These are phyloP conservation scores for Pulveroboletus sp. DNA, from an alignment of 1,284 basidiomycete genomes.

Conservation along the genomic window DNA sequence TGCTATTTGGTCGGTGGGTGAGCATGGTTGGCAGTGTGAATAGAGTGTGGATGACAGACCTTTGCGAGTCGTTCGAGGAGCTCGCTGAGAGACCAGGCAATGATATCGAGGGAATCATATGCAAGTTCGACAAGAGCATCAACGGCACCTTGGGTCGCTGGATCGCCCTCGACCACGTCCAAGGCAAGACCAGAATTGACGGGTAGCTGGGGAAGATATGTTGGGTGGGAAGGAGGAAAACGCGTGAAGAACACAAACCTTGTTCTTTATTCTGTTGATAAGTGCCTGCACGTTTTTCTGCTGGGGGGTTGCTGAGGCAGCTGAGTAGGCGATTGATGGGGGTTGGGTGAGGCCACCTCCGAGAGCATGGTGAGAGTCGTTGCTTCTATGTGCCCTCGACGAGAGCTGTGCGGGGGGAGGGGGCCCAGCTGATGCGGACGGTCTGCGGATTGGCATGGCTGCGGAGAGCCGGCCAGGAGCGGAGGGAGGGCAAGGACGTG, in stretches of 20 bases:
- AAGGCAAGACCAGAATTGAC: conserved; percentile 76
- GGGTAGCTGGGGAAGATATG: conserved; percentile 57
- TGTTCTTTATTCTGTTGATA: conserved; percentile 69
- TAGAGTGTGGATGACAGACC: conserved; percentile 42
- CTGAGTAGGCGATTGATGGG: conserved; percentile 33
- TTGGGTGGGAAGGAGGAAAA: neutral
- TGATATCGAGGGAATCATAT: conserved; percentile 70
- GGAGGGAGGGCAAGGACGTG: conserved; percentile 6
- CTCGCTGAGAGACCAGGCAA: conserved; percentile 74
- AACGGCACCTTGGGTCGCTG: conserved; percentile 68
- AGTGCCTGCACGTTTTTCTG: conserved; percentile 71
- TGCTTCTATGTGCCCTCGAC: conserved; percentile 43
- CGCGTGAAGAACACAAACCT: conserved; percentile 39
- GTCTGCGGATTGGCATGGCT: conserved; percentile 43
- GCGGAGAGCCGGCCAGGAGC: conserved; percentile 12
- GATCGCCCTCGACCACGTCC: conserved; percentile 71
- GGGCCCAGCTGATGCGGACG: conserved; percentile 43
- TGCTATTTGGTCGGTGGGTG: conserved; percentile 37
- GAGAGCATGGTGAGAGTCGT: conserved; percentile 46
- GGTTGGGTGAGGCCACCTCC: conserved; percentile 34
- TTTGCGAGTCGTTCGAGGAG: conserved; percentile 74
- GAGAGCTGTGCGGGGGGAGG: conserved; percentile 22
- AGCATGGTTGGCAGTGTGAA: neutral
- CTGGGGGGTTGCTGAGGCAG: conserved; percentile 50
- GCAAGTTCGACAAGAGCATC: conserved; percentile 78